Percentiles rank a stretch among this genome's conserved stretches.
phyloP scores from a whole-genome alignment of 2,329 filamentous ascomycete species.

The Trichoderma harzianum region DNA sequence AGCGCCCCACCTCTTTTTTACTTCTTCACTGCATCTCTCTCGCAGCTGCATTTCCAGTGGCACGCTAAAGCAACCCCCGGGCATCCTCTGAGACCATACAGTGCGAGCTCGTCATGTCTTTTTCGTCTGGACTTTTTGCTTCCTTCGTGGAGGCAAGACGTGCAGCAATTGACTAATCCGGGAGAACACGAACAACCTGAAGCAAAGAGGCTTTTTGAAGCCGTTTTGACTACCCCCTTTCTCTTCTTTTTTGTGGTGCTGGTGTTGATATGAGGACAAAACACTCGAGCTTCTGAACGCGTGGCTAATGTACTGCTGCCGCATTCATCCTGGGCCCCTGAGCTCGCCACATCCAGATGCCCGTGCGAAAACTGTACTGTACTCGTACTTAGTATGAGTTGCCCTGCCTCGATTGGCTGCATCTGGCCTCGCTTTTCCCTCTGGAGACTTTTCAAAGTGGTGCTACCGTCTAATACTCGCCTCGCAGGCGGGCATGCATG shows the following conservation, averaged over 20 bases:
- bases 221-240: not conserved
- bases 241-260: not conserved
- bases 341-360: not conserved
- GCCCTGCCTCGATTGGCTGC: not conserved
- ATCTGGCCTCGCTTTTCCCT: not conserved
- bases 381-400: not conserved
- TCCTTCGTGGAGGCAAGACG: not conserved
- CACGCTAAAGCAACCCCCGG: conserved; percentile 16
- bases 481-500: not conserved
- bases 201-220: not conserved
- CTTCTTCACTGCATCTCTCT: conserved; percentile 11
- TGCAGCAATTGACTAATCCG: not conserved
- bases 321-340: not conserved
- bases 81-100: conserved; percentile 7
- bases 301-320: not conserved
- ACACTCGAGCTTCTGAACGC: not conserved
- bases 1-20: not conserved
- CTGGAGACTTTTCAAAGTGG: not conserved
- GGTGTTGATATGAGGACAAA: not conserved
- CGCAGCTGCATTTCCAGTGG: conserved; percentile 16
- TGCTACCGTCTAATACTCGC: not conserved
- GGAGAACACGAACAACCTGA: not conserved
- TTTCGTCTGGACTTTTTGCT: not conserved
- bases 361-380: not conserved
- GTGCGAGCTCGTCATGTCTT: not conserved